Evolutionary conservation across 1,284 basidiomycete genomes (phyloP).

Genomic region (Cryptococcus sp.): DNA sequence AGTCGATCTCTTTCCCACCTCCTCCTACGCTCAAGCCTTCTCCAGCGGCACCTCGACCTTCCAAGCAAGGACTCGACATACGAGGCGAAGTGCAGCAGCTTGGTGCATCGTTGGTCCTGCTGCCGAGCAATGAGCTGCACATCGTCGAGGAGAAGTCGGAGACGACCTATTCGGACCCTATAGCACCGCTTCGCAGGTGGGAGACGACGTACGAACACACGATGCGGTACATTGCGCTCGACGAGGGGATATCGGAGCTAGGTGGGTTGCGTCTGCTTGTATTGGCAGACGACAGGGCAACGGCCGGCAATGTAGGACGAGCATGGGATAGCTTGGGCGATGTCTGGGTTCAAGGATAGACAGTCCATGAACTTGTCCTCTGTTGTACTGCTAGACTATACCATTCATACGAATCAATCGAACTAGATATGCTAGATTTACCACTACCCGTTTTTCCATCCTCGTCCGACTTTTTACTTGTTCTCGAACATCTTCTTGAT

Average conservation of each 20-base stretch:
- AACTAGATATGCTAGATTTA: background rate
- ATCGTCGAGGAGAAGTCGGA: conserved; percentile 21
- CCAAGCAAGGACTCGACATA: background rate
- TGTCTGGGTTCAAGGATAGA: conserved; percentile 12
- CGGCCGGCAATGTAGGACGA: conserved; percentile 11
- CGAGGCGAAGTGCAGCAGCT: conserved; percentile 14
- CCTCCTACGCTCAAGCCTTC: conserved; percentile 9
- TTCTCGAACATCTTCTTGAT: conserved; percentile 47
- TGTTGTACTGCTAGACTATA: background rate
- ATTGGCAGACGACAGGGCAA: conserved; percentile 11
- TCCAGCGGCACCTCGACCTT: background rate
- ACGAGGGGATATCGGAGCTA: conserved; percentile 29
- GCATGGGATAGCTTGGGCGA: conserved; percentile 39
- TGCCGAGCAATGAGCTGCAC: conserved; percentile 6
- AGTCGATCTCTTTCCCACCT: conserved; percentile 12
- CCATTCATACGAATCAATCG: background rate
- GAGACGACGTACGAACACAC: conserved; percentile 23
- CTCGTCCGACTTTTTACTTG: conserved; percentile 24
- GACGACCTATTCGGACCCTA: conserved; percentile 25
- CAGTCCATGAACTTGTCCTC: background rate
- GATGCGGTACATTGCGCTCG: conserved; percentile 24
- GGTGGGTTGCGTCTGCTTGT: conserved; percentile 36
- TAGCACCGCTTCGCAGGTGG: conserved; percentile 18
- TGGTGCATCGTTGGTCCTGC: conserved; percentile 19
- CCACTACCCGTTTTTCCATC: background rate